A percentile compares a stretch with the other conserved stretches of the same genome.
Conservation (phyloP, 371 early-diverging fungal species). For the Funneliformis caledonium region DNA sequence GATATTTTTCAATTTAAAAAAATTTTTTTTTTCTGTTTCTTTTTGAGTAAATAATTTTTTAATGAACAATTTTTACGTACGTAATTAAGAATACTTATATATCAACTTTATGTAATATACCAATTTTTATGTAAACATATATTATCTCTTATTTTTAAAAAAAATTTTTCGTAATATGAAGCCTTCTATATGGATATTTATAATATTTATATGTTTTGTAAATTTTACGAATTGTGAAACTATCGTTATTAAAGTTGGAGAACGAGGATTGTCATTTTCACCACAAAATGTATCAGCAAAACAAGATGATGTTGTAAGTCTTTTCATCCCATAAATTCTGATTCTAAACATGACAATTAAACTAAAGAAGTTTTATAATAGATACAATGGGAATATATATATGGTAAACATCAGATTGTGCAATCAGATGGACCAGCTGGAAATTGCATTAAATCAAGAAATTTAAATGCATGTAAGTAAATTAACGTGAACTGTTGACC, state of each 20-base stretch:
- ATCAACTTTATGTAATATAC: too few relatives aligned
- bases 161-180: not conserved
- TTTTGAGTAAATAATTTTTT: too few relatives aligned
- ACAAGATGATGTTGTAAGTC: not conserved
- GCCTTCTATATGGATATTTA: not conserved
- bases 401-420: not conserved
- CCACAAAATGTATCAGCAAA: constrained; percentile 16
- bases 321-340: not conserved
- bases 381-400: not conserved
- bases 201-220: constrained; percentile 1
- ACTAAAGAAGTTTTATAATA: not conserved
- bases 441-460: not conserved
- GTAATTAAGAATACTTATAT: too few relatives aligned
- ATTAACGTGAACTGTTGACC: not conserved
- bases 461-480: not conserved
- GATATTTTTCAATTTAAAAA: too few relatives aligned
- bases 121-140: too few relatives aligned
- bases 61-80: too few relatives aligned
- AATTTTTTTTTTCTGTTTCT: too few relatives aligned
- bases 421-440: not conserved
- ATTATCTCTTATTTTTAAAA: too few relatives aligned
- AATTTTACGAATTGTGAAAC: not conserved
- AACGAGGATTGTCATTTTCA: not conserved
- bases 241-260: not conserved
- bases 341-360: not conserved